Evolutionary conservation across 2,329 filamentous ascomycete genomes (phyloP), one percentile per base, ranked within the genome.

Genomic region (Fusarium nygamai): DNA sequence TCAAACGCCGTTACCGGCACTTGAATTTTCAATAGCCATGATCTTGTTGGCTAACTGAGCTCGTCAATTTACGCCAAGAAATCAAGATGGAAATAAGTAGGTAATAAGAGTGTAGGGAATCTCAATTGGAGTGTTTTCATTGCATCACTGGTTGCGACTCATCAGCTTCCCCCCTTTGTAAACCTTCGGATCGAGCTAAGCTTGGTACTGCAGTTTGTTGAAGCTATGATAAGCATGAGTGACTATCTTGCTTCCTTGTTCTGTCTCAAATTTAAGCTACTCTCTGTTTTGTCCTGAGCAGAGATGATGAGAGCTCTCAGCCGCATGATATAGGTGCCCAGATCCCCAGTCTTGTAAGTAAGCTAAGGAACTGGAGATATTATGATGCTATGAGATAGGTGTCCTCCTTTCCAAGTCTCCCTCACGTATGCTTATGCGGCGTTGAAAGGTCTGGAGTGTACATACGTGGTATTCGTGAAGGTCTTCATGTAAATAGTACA

Each of bases 1-100:
- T 34, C 14, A 19, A 41, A 34, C 36, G 12, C 65, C 71, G 62
- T 66, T 50, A 67, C 66, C 43, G 48, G 68, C 44, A 54, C 41
- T 50, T 65, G 74, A 67, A 75, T 77, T 77, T 77, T 66, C 68
- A 77, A 77, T 73, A 50, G 51, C 34, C 47, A 57, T 58, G 46
- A 56, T 51, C 50, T 57, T 63, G 75, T 76, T 77, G 71, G 67
- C 64, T 33, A 34, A 67, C 57, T 67, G 50, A 62, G 43, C 57
- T 58, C 20, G 34, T 22, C 31, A 31, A 62, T 29, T 44, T 10
- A 57, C 27, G 33, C 48, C 44, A 68, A 68, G 41, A 31, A 31
- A 17, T 50, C 29, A 6, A 20, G 31, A 22, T 53, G 22, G n/a
- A 14, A 36, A 65, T 22, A 24, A 46, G 12, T 46, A n/a, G 22